Evolutionary conservation across 768 basidiomycete species (phyloP).

Genomic region (Rhodosporidiobolus odoratus): DNA sequence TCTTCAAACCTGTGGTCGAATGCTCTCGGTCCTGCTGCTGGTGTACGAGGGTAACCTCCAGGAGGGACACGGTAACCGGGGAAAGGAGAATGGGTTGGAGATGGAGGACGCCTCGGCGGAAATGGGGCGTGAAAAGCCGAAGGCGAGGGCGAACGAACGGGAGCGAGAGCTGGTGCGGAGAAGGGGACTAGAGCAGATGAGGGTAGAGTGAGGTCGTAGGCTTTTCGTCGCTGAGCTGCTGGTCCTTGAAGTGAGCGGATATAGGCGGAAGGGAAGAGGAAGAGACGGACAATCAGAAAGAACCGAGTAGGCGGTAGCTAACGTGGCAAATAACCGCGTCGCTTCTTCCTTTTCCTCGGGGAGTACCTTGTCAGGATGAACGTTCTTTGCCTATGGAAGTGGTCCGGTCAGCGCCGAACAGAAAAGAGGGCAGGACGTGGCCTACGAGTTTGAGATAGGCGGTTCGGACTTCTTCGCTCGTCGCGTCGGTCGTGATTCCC

Average conservation of each 20-base stretch:
- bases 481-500: neutral
- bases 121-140: neutral
- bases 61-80: conserved; percentile 6
- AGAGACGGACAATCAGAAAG: conserved; percentile 1
- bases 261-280: neutral
- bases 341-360: neutral
- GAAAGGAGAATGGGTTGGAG: neutral
- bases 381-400: neutral
- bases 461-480: neutral
- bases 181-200: too few species aligned
- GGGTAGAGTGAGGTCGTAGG: neutral
- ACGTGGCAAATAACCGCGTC: neutral
- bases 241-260: neutral
- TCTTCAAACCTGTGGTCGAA: neutral
- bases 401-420: too few species aligned
- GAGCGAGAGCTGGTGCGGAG: neutral
- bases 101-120: neutral
- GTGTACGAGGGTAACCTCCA: neutral
- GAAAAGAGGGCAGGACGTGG: neutral
- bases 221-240: neutral
- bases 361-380: neutral
- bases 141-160: neutral
- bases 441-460: conserved; percentile 9
- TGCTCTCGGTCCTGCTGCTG: neutral
- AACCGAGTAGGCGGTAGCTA: neutral